Evolutionary conservation across 805 yeast species (phyloP).

Genomic region (Alloascoidea hylecoeti): DNA sequence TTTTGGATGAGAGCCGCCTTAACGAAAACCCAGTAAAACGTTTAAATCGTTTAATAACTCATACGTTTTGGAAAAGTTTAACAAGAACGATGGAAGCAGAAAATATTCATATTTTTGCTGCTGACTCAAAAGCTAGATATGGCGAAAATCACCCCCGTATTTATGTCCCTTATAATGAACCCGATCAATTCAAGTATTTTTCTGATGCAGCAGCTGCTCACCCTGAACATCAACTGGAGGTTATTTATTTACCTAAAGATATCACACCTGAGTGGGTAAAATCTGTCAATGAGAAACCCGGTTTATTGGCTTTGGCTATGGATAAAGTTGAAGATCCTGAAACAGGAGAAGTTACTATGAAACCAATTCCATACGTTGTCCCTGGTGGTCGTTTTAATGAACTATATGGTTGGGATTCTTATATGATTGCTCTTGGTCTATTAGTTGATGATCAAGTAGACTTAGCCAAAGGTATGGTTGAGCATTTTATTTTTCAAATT

Average conservation of each 20-base stretch:
- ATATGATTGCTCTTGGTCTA: conserved; percentile 80
- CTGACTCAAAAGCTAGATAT: conserved; percentile 61
- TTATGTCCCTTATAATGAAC: conserved; percentile 57
- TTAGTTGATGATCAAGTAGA: conserved; percentile 50
- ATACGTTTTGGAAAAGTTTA: conserved; percentile 68
- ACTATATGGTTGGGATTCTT: conserved; percentile 96
- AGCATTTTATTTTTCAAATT: conserved; percentile 84
- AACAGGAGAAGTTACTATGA: conserved; percentile 31
- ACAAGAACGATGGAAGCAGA: conserved; percentile 56
- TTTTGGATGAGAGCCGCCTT: conserved; percentile 70
- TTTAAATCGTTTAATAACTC: conserved; percentile 55
- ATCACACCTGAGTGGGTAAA: conserved; percentile 69
- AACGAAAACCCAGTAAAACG: conserved; percentile 81
- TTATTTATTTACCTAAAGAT: conserved; percentile 59
- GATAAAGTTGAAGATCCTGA: conserved; percentile 34
- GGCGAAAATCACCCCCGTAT: conserved; percentile 57
- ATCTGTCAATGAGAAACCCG: conserved; percentile 72
- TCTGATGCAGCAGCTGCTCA: conserved; percentile 31
- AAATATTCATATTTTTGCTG: conserved; percentile 55
- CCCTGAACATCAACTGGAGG: conserved; percentile 50
- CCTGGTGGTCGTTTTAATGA: conserved; percentile 98
- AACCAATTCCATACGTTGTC: conserved; percentile 77
- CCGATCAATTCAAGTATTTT: conserved; percentile 64
- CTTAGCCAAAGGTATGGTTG: conserved; percentile 81
- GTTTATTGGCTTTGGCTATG: conserved; percentile 72